Evolutionary conservation across 1,284 basidiomycete genomes (phyloP).

Genomic region (Boletus sp.): DNA sequence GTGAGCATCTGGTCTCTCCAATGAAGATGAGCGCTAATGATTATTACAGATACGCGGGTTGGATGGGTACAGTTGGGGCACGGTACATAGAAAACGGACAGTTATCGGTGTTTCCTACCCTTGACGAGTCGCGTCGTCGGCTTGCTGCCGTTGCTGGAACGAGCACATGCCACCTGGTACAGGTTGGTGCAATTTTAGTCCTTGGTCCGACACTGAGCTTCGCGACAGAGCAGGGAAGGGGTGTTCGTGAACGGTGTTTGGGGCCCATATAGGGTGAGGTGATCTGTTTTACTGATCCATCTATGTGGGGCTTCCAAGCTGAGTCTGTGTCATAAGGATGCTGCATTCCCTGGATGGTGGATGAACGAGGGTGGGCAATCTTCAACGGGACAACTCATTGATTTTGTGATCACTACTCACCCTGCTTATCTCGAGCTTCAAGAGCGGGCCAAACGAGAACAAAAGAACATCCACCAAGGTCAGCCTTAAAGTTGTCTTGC

Average conservation of each 20-base stretch:
- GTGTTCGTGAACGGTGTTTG: constrained; percentile 93
- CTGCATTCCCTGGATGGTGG: constrained; percentile 94
- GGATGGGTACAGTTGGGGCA: constrained; percentile 96
- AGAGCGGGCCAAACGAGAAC: constrained; percentile 55
- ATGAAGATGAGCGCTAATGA: constrained; percentile 3
- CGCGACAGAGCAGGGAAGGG: constrained; percentile 69
- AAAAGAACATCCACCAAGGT: constrained; percentile 64
- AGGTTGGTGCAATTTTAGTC: constrained; percentile 47
- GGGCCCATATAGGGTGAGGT: constrained; percentile 87
- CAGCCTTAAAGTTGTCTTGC: constrained; percentile 13
- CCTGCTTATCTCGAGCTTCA: constrained; percentile 78
- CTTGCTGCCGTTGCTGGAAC: constrained; percentile 96
- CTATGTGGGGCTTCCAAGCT: not conserved
- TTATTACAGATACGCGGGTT: constrained; percentile 85
- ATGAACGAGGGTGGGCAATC: constrained; percentile 99
- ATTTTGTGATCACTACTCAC: constrained; percentile 95
- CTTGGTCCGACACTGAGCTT: constrained; percentile 5
- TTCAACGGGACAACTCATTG: constrained; percentile 97
- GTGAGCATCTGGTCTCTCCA: constrained; percentile 41
- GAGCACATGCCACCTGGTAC: constrained; percentile 93
- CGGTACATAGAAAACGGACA: constrained; percentile 62
- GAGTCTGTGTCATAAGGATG: constrained; percentile 51
- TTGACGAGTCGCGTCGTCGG: constrained; percentile 80
- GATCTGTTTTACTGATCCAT: not conserved
- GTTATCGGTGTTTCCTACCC: constrained; percentile 54